Base-by-base conservation (phyloP, 1,139 yeast genomes). In the Ashbya aceris region DNA sequence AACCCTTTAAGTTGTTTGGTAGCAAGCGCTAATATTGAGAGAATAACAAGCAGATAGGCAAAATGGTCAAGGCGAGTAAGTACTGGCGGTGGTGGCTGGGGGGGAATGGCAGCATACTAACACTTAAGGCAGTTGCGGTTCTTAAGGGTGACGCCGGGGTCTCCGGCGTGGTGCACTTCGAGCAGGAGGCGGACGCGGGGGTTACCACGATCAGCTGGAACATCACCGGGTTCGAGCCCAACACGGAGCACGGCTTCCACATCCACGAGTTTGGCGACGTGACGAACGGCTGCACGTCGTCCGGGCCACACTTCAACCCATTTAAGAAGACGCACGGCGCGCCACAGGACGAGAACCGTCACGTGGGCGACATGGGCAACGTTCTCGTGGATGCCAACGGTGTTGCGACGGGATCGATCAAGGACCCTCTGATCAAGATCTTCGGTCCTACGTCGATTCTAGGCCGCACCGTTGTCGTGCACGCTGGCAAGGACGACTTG, bases 261-360 rank as follows among this genome's bases (percentile, higher is more conserved):
- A 72, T 91, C 64, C 98, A 91, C 70, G 83, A 85, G 63, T 91
- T 89, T 61, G 98, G 98, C 72, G 98, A 91, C 74, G 86, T 87
- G 77, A 87, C 97, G 70, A 89, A 91, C 66, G 97, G 98, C 39
- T 89, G 97, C 72, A 87, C 96, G 49, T 86, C 96, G 52, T 97
- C 98, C 45, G 98, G 98, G 60, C 96, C 96, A 47, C 98, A 91
- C 71, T 89, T 86, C 79, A 91, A 91, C 77, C 97, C 97, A 53
- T 83, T 83, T 66, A 72, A 76, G 54, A 81, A 83, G 73, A 76
- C 78, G 54, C 98, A 91, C 68, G 98, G 98, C 69, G 87, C 93
- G 47, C 96, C 96, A 67, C 80, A 78, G 60, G 95, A 83, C 61
- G 85, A 77, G 55, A 70, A 62, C 56, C 84, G 98, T 74, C 98